Conservation (phyloP, 139 green algal species). For the Zygnema cylindricum region DNA sequence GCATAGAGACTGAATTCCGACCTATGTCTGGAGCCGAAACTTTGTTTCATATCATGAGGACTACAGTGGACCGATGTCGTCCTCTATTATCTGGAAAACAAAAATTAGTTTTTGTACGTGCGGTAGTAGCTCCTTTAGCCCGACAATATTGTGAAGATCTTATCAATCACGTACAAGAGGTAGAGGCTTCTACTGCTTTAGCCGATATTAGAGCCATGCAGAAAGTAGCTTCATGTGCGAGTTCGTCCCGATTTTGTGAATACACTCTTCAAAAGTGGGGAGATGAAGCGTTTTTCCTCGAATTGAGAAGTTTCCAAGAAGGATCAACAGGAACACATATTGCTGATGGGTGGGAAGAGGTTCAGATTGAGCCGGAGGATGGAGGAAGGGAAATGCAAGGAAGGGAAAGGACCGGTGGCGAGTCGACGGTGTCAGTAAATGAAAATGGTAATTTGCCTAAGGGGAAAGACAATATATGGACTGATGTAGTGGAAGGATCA, state of each 20-base stretch:
- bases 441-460: neutral
- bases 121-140: neutral
- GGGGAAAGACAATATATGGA: too few relatives aligned
- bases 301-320: constrained; percentile 2
- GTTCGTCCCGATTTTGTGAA: constrained; percentile 19
- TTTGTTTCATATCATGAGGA: constrained; percentile 1
- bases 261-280: constrained; percentile 17
- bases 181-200: constrained; percentile 23
- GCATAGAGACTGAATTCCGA: constrained; percentile 16
- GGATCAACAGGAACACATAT: neutral
- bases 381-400: neutral
- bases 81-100: neutral
- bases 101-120: constrained; percentile 14
- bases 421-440: neutral
- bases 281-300: constrained; percentile 30
- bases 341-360: neutral
- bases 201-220: neutral
- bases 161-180: neutral
- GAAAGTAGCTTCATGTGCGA: constrained; percentile 3
- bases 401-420: too few relatives aligned
- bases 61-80: constrained; percentile 13
- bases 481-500: constrained; percentile 3
- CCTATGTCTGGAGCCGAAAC: neutral
- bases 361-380: neutral
- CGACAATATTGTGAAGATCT: neutral